phyloP scores from a whole-genome alignment of 306 rosid species.

The Ormosia semicastrata region DNA sequence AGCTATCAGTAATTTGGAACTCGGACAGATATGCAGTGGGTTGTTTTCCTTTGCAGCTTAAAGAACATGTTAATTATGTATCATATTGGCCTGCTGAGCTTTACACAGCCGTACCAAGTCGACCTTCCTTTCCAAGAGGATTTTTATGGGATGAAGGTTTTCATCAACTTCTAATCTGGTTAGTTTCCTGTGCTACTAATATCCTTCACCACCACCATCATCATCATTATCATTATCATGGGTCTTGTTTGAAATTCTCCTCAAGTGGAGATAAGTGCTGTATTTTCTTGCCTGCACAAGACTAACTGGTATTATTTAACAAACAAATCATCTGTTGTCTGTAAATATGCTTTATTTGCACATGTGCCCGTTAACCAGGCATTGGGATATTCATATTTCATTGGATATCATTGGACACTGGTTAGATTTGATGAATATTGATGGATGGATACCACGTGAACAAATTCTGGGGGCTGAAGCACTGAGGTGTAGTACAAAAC shows the following conservation, averaged over 20 bases:
- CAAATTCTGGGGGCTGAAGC: slow-evolving; percentile 97
- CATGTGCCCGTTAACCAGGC: slow-evolving; percentile 58
- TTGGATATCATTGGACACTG: slow-evolving; percentile 93
- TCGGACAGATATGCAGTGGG: slow-evolving; percentile 28
- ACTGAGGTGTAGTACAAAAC: slow-evolving; percentile 57
- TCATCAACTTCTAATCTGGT: slow-evolving; percentile 92
- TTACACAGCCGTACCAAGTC: slow-evolving; percentile 94
- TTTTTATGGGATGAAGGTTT: slow-evolving; percentile 99
- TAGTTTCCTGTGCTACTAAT: slow-evolving; percentile 30
- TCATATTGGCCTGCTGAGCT: slow-evolving; percentile 96
- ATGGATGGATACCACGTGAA: slow-evolving; percentile 99
- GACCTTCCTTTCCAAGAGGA: slow-evolving; percentile 94
- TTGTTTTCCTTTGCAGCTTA: slow-evolving; percentile 60
- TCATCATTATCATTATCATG: slow-evolving; percentile 14
- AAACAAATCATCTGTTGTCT: slow-evolving; percentile 4
- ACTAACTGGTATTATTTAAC: neutral
- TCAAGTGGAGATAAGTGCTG: neutral
- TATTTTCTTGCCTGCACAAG: slow-evolving; percentile 8
- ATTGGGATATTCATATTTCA: slow-evolving; percentile 83
- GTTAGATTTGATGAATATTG: slow-evolving; percentile 89
- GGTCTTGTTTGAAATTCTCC: slow-evolving; percentile 12
- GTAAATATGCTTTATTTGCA: slow-evolving; percentile 4
- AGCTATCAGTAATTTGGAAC: slow-evolving; percentile 26
- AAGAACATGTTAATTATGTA: slow-evolving; percentile 46
- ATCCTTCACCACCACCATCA: neutral